Percentiles rank a stretch among this genome's conserved stretches.
Evolutionary conservation across 2,329 filamentous ascomycete species (phyloP).

Genomic region (Cadophora malorum): DNA sequence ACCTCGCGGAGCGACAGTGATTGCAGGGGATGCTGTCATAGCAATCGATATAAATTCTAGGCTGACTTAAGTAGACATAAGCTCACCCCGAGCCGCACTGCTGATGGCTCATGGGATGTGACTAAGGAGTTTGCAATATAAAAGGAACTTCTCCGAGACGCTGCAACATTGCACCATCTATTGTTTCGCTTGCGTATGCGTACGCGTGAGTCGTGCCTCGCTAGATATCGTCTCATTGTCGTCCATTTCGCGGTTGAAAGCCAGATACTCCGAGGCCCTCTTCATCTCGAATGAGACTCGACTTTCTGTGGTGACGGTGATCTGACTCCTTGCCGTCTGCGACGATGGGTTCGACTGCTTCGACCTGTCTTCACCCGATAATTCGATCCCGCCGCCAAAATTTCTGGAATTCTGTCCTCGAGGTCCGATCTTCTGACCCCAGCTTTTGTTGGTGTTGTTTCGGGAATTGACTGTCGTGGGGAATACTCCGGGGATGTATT

Average conservation of each 20-base stretch:
- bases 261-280: neutral
- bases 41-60: slow-evolving; percentile 5
- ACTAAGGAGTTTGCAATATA: slow-evolving; percentile 2
- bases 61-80: neutral
- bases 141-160: neutral
- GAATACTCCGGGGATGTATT: slow-evolving; percentile 24
- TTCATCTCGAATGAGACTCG: slow-evolving; percentile 20
- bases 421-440: slow-evolving; percentile 18
- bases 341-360: neutral
- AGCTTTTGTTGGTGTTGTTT: slow-evolving; percentile 10
- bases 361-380: neutral
- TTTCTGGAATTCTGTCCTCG: neutral
- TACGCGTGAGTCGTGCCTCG: neutral
- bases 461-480: slow-evolving; percentile 10
- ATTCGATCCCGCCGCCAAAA: neutral
- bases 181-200: neutral
- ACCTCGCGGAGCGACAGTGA: neutral
- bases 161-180: neutral
- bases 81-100: neutral
- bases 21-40: neutral
- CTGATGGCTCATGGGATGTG: slow-evolving; percentile 4
- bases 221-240: slow-evolving; percentile 11
- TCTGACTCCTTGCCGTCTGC: slow-evolving; percentile 1
- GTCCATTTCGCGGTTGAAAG: neutral
- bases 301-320: slow-evolving; percentile 22